phyloP scores from a whole-genome alignment of 768 basidiomycete genomes.

The Podaxis sp. region DNA sequence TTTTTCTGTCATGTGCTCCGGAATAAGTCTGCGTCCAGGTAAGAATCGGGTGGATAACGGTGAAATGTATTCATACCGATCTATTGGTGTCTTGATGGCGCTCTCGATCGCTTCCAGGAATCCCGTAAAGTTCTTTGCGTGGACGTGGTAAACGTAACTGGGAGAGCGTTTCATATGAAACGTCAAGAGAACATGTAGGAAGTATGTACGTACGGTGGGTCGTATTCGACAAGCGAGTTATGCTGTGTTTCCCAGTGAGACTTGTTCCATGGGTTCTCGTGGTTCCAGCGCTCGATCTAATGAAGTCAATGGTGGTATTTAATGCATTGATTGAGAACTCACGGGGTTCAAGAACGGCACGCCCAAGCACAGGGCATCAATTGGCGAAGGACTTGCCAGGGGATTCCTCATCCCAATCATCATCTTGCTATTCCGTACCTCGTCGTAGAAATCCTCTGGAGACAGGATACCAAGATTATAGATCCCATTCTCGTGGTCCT shows the following conservation, averaged over 20 bases:
- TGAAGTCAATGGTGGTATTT: background rate
- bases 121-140: conserved; percentile 25
- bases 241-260: conserved; percentile 32
- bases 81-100: conserved; percentile 29
- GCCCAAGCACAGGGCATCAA: conserved; percentile 35
- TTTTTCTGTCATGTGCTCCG: conserved; percentile 29
- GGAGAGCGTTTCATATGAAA: background rate
- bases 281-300: conserved; percentile 27
- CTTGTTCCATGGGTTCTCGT: conserved; percentile 26
- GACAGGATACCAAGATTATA: conserved; percentile 22
- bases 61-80: conserved; percentile 21
- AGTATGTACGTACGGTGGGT: conserved; percentile 28
- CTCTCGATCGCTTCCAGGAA: conserved; percentile 28
- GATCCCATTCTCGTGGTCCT: conserved; percentile 23
- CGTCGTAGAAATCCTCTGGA: conserved; percentile 20
- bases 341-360: conserved; percentile 40
- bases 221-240: conserved; percentile 24
- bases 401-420: conserved; percentile 30
- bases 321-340: background rate
- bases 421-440: conserved; percentile 27
- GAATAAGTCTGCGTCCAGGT: conserved; percentile 25
- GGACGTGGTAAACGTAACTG: conserved; percentile 34
- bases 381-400: conserved; percentile 30
- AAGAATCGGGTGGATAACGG: background rate
- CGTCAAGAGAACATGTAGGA: background rate